Base-by-base conservation (phyloP, 306 rosid species). In the Morella rubra region DNA sequence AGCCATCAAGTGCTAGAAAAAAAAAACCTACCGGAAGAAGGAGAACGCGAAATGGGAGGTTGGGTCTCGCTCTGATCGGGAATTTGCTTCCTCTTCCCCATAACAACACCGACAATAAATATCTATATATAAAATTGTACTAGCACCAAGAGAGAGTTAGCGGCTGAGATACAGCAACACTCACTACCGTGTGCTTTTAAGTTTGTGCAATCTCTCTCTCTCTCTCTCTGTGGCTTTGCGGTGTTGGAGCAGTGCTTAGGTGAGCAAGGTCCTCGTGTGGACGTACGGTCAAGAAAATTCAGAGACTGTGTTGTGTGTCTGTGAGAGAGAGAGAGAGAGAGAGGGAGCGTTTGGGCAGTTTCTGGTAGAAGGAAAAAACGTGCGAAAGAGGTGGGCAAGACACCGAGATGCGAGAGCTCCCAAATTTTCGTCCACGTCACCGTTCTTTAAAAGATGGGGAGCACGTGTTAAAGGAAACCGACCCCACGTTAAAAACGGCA, bases 51-150 rank as follows among this genome's bases (percentile, higher is more conserved):
- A 71, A 44, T 49, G 32, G 86, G 84, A 44, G 73, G 88, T 72
- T 89, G 85, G 78, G 71, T 75, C 19, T 82, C 83, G 66, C 69
- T 58, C 40, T 81, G 93, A 85, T 90, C 87, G 77, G 88, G 85
- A 72, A 73, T 76, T 65, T 86, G 90, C 85, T 91, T 93, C 64
- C 86, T 80, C 84, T 88, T 91, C 45, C 89, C 89, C 94, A 87
- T 88, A 2, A 79, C n/a, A 72, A 52, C 41, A 16, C 42, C 8
- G 5, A 69, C 20, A 70, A 20, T 4, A 37, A 46, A 37, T 13
- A 54, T 75, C 40, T 22, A 24, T 64, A 42, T 15, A 70, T 49
- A 61, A 20, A 20, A 10, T 2, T 47, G 71, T 53, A 18, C 55
- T 44, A 60, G 46, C 69, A 71, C 20, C 11, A 76, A 77, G 55